Conservation (phyloP, 768 basidiomycete genomes). For the Tricholoma saponaceum region DNA sequence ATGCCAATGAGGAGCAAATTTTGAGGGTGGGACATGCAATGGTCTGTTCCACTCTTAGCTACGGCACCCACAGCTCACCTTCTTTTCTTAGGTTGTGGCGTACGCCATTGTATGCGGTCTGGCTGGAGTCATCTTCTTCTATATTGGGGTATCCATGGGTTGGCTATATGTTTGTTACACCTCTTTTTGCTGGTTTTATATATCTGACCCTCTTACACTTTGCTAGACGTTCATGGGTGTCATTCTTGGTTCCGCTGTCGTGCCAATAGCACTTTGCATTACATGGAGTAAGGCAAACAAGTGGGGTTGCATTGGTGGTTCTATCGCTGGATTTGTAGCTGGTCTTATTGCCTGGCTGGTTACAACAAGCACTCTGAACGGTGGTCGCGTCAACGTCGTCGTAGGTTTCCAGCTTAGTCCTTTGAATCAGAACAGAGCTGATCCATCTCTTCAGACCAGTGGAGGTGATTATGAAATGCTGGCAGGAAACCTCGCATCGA, state of each 20-base stretch:
- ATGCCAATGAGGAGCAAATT: conserved; percentile 72
- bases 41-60: conserved; percentile 30
- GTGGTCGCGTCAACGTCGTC: conserved; percentile 64
- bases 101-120: conserved; percentile 79
- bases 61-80: background rate
- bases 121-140: conserved; percentile 83
- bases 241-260: conserved; percentile 79
- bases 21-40: conserved; percentile 64
- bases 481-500: conserved; percentile 84
- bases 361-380: conserved; percentile 68
- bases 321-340: conserved; percentile 61
- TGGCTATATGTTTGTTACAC: conserved; percentile 77
- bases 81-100: conserved; percentile 45
- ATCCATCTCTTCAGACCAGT: conserved; percentile 30
- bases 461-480: conserved; percentile 69
- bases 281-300: conserved; percentile 87
- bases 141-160: conserved; percentile 89
- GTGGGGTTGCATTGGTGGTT: conserved; percentile 75
- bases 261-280: conserved; percentile 81
- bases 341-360: conserved; percentile 86
- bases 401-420: conserved; percentile 29
- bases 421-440: background rate
- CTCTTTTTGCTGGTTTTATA: background rate
- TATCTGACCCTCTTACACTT: background rate
- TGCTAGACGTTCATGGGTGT: conserved; percentile 83